A percentile compares a stretch with the other conserved stretches of the same genome.
Conservation (phyloP, 73 alveolate species). For the Blepharisma stoltei region DNA sequence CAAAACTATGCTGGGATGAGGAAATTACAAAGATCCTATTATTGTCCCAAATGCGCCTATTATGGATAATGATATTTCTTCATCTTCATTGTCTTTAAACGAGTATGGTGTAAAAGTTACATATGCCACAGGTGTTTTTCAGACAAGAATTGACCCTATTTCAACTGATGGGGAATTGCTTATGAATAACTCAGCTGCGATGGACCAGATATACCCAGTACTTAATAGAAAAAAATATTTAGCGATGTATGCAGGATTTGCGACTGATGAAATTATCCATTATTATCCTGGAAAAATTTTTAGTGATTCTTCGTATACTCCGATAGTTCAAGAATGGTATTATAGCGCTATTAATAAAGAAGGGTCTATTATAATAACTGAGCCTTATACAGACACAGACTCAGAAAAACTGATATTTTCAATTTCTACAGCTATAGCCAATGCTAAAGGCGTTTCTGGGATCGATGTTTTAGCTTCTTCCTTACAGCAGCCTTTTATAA, state of each 20-base stretch:
- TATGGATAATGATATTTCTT: too few species aligned
- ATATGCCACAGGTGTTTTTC: neutral
- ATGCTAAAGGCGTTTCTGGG: conserved; percentile 16
- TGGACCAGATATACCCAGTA: neutral
- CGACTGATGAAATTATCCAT: neutral
- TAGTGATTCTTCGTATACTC: neutral
- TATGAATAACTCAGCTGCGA: neutral
- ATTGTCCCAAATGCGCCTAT: too few species aligned
- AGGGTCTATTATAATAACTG: conserved; percentile 16
- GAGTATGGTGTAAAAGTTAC: too few species aligned
- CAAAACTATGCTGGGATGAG: neutral
- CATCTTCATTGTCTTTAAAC: too few species aligned
- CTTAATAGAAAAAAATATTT: neutral
- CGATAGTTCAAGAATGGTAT: conserved; percentile 16
- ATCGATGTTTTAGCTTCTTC: neutral
- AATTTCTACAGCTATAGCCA: neutral
- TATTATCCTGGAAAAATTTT: neutral
- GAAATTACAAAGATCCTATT: too few species aligned
- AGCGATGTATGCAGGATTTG: neutral
- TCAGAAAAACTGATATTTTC: neutral
- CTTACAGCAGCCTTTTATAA: too few species aligned
- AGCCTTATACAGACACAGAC: conserved; percentile 7
- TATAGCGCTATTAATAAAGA: neutral
- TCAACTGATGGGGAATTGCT: neutral
- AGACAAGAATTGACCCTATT: neutral